Percentiles rank a stretch among this genome's conserved stretches.
phyloP scores from a whole-genome alignment of 768 basidiomycete genomes.

The Suillus clintonianus region DNA sequence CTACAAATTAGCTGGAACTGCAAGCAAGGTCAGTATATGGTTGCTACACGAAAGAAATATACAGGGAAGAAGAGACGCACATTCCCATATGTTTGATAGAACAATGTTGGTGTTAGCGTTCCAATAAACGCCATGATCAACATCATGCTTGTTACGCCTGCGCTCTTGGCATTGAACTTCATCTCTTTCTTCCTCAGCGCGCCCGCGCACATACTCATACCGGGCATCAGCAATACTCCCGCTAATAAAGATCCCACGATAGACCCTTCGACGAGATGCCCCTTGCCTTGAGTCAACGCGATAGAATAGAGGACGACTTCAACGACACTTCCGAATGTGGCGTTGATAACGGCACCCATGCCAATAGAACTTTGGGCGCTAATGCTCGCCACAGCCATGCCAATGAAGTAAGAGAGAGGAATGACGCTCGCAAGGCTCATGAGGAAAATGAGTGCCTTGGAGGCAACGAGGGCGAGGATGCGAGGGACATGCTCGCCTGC shows the following conservation, averaged over 20 bases:
- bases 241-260: slow-evolving; percentile 95
- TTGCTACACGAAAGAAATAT: slow-evolving; percentile 1
- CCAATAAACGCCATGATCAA: slow-evolving; percentile 99
- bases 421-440: slow-evolving; percentile 89
- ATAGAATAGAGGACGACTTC: slow-evolving; percentile 94
- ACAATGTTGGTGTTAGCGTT: slow-evolving; percentile 90
- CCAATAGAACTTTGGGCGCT: slow-evolving; percentile 98
- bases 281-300: slow-evolving; percentile 88
- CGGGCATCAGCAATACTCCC: slow-evolving; percentile 96
- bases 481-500: slow-evolving; percentile 59
- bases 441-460: slow-evolving; percentile 79
- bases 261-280: slow-evolving; percentile 93
- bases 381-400: slow-evolving; percentile 99
- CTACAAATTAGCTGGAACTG: slow-evolving; percentile 88
- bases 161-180: slow-evolving; percentile 98
- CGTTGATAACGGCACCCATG: slow-evolving; percentile 99
- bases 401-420: slow-evolving; percentile 97
- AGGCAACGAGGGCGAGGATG: slow-evolving; percentile 68
- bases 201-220: slow-evolving; percentile 91
- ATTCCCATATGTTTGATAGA: slow-evolving; percentile 97
- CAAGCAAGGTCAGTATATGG: slow-evolving; percentile 13
- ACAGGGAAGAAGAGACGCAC: slow-evolving; percentile 51
- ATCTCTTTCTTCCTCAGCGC: slow-evolving; percentile 92
- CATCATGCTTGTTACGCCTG: slow-evolving; percentile 99
- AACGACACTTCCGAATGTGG: slow-evolving; percentile 97